Evolutionary conservation across 2,329 filamentous ascomycete species (phyloP).

Genomic region (Scedosporium dehoogii): DNA sequence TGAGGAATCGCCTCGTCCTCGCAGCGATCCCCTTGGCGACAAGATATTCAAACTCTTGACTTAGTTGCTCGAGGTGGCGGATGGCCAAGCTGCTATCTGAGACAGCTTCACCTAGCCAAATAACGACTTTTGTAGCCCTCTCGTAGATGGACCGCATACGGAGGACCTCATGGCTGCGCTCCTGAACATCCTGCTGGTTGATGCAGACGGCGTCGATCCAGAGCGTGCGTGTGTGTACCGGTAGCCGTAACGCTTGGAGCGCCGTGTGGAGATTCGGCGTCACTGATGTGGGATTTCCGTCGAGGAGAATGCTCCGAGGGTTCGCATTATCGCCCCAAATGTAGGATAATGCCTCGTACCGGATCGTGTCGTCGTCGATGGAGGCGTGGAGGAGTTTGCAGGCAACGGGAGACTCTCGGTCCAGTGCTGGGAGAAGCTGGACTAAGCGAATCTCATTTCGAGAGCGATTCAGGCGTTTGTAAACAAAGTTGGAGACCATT

Average conservation of each 20-base stretch:
- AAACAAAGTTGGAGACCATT: neutral
- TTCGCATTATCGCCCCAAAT: slow-evolving; percentile 11
- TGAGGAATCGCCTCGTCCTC: neutral
- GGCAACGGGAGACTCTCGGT: neutral
- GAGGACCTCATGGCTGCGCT: slow-evolving; percentile 12
- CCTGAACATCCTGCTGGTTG: slow-evolving; percentile 12
- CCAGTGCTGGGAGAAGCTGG: neutral
- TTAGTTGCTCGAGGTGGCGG: neutral
- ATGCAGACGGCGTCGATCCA: slow-evolving; percentile 14
- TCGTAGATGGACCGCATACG: neutral
- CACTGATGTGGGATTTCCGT: neutral
- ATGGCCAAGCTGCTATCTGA: neutral
- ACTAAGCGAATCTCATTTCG: neutral
- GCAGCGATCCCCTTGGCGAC: neutral
- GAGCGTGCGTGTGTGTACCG: slow-evolving; percentile 5
- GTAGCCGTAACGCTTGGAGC: slow-evolving; percentile 9
- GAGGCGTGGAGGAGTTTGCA: neutral
- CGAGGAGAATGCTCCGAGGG: neutral
- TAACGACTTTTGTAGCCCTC: neutral
- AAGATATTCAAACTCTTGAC: neutral
- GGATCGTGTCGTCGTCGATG: neutral
- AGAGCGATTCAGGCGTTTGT: neutral
- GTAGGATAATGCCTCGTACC: slow-evolving; percentile 13
- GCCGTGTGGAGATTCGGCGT: slow-evolving; percentile 11
- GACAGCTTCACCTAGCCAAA: neutral